Conservation (phyloP, 768 basidiomycete genomes). For the Hypholoma sublateritium region DNA sequence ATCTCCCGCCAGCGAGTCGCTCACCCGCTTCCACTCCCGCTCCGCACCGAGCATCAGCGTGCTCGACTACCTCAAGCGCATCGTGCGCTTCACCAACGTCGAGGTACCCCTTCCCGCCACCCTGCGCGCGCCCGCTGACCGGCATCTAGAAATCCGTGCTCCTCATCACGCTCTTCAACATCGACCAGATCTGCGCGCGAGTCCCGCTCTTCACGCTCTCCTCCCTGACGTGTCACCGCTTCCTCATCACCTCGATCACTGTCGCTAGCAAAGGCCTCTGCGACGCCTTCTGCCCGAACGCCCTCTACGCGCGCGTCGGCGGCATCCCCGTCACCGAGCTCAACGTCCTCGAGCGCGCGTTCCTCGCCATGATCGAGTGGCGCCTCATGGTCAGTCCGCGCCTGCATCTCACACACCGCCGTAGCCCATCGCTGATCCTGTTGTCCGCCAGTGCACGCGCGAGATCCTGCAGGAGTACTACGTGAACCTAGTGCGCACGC, state of each 20-base stretch:
- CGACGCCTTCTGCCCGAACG: constrained; percentile 94
- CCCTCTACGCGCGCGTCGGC: constrained; percentile 93
- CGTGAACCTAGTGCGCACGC: constrained; percentile 86
- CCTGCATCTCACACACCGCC: constrained; percentile 24
- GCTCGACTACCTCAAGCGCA: constrained; percentile 90
- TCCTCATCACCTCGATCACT: constrained; percentile 91
- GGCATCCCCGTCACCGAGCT: constrained; percentile 91
- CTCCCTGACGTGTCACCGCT: constrained; percentile 96
- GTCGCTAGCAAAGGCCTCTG: constrained; percentile 94
- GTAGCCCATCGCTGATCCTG: constrained; percentile 24
- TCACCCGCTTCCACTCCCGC: constrained; percentile 96
- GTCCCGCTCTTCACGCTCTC: constrained; percentile 89
- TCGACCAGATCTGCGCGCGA: constrained; percentile 90
- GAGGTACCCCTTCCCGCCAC: constrained; percentile 57
- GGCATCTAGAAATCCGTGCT: constrained; percentile 68
- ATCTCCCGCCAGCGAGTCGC: constrained; percentile 61
- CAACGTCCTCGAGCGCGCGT: constrained; percentile 93
- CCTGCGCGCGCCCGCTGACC: constrained; percentile 12
- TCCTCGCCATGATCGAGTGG: constrained; percentile 92
- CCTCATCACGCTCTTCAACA: constrained; percentile 82
- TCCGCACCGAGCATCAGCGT: constrained; percentile 86
- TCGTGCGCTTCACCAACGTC: constrained; percentile 93
- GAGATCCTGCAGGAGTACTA: constrained; percentile 94
- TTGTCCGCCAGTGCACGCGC: constrained; percentile 70
- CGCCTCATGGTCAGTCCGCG: constrained; percentile 82